Percentiles rank a stretch among this genome's conserved stretches.
phyloP scores from a whole-genome alignment of 495 filamentous ascomycete genomes.

The Penicillium waksmanii region DNA sequence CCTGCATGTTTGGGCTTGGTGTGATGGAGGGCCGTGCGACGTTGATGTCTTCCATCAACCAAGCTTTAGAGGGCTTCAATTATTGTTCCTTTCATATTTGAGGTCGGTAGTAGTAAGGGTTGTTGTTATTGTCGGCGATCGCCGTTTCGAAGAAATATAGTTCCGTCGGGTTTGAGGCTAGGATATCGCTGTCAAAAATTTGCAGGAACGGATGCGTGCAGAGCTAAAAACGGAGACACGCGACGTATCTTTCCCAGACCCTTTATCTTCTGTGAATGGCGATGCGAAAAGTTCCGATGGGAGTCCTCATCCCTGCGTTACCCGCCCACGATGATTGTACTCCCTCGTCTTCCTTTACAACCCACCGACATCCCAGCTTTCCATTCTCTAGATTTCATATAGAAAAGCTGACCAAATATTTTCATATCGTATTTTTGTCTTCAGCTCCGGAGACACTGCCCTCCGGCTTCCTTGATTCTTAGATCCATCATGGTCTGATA shows the following conservation, averaged over 20 bases:
- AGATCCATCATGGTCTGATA: background rate
- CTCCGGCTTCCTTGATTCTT: background rate
- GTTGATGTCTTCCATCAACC: background rate
- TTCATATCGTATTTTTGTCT: too few relatives aligned
- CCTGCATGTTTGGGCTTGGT: background rate
- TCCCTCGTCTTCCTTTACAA: background rate
- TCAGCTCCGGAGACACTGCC: too few relatives aligned
- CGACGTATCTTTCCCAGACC: background rate
- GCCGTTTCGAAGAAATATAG: too few relatives aligned
- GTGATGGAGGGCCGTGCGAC: slow-evolving; percentile 3
- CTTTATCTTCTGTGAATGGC: background rate
- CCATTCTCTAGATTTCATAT: too few relatives aligned
- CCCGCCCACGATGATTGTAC: background rate
- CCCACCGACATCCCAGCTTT: background rate
- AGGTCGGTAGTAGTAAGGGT: too few relatives aligned
- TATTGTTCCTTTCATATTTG: too few relatives aligned
- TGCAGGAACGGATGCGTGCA: background rate
- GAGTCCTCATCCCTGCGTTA: background rate
- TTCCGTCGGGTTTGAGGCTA: too few relatives aligned
- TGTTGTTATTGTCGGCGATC: too few relatives aligned
- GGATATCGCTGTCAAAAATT: too few relatives aligned
- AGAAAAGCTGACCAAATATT: too few relatives aligned
- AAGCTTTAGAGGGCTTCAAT: background rate
- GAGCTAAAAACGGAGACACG: background rate
- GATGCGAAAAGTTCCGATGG: background rate